Percentiles rank a stretch among this genome's conserved stretches.
Evolutionary conservation across 2,329 filamentous ascomycete genomes (phyloP).

Genomic region (Pezicula carpinea): DNA sequence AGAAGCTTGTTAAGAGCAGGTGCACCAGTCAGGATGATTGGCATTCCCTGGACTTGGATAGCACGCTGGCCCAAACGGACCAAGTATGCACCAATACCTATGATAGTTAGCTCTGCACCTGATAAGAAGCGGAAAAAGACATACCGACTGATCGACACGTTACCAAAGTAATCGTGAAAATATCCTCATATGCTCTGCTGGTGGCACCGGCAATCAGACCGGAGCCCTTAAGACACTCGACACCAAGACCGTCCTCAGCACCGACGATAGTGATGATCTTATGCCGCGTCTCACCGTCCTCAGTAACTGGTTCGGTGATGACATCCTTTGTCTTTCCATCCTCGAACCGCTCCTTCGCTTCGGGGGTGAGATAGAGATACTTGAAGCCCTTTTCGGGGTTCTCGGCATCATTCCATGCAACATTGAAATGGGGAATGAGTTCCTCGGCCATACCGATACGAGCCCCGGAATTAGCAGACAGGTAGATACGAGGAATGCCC

Average conservation of each 20-base stretch:
- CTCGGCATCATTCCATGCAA: conserved; percentile 84
- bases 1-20: conserved; percentile 97
- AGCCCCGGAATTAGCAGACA: conserved; percentile 98
- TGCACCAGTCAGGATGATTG: conserved; percentile 96
- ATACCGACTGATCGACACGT: conserved; percentile 94
- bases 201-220: conserved; percentile 98
- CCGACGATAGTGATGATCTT: conserved; percentile 93
- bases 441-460: conserved; percentile 96
- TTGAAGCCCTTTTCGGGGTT: conserved; percentile 90
- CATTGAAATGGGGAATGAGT: conserved; percentile 93
- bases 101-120: conserved; percentile 24
- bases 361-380: conserved; percentile 89
- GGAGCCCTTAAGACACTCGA: conserved; percentile 94
- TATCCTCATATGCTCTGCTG: conserved; percentile 94
- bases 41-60: conserved; percentile 97
- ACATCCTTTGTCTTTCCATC: conserved; percentile 70
- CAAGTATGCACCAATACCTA: conserved; percentile 94
- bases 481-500: conserved; percentile 93
- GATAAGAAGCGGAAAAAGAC: conserved; percentile 9
- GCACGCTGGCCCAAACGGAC: conserved; percentile 97
- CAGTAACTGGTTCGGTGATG: conserved; percentile 81
- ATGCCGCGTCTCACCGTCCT: conserved; percentile 85
- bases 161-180: conserved; percentile 96
- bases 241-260: conserved; percentile 91
- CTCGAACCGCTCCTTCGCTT: conserved; percentile 81